A percentile compares a stretch with the other conserved stretches of the same genome.
Conservation (phyloP, 1,284 basidiomycete species). For the Moniliophthora roreri region DNA sequence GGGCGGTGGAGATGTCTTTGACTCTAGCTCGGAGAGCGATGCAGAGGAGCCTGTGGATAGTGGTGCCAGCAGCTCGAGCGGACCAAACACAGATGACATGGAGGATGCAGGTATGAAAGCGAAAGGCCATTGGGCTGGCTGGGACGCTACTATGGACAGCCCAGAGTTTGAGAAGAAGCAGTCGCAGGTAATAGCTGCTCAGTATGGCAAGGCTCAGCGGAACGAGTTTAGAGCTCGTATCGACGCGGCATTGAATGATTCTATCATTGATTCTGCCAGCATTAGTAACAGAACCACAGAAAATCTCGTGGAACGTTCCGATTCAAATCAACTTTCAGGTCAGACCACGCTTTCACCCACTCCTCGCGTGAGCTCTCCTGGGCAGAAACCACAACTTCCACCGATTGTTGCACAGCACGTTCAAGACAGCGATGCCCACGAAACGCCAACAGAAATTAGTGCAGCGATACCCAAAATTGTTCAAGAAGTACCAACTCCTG, state of each 20-base stretch:
- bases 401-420: background rate
- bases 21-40: slow-evolving; percentile 22
- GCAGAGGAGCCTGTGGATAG: slow-evolving; percentile 10
- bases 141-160: slow-evolving; percentile 27
- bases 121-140: slow-evolving; percentile 40
- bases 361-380: background rate
- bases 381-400: background rate
- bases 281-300: background rate
- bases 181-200: slow-evolving; percentile 19
- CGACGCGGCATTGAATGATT: slow-evolving; percentile 1
- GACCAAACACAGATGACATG: slow-evolving; percentile 32
- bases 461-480: slow-evolving; percentile 2
- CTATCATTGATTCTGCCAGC: background rate
- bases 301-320: background rate
- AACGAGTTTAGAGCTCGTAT: slow-evolving; percentile 1
- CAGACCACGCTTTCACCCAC: slow-evolving; percentile 4
- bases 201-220: background rate
- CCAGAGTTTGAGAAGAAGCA: slow-evolving; percentile 16
- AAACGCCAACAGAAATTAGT: background rate
- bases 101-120: slow-evolving; percentile 37
- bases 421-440: background rate
- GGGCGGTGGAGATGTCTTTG: slow-evolving; percentile 20
- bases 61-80: slow-evolving; percentile 12
- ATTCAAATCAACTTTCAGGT: background rate
- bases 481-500: slow-evolving; percentile 6